Evolutionary conservation across 2,329 filamentous ascomycete species (phyloP), one percentile per base, ranked within the genome.

Genomic region (Colletotrichum tabaci): DNA sequence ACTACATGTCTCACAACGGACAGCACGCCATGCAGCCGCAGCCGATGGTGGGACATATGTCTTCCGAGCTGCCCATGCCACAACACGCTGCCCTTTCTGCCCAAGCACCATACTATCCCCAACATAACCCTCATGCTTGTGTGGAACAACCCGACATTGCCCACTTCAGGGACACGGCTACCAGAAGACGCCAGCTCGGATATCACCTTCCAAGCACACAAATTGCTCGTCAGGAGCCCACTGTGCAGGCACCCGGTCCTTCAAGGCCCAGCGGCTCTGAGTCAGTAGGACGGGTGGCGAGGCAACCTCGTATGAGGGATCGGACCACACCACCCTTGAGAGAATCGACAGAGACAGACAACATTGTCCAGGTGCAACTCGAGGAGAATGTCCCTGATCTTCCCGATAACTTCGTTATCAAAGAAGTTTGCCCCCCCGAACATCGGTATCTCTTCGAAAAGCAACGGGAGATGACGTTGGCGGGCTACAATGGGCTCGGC

Each of bases 401-500:
- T 5, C 61, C 60, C 13, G 74, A 74, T n/a, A 76, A 81, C 1
- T 81, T 84, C 26, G 79, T 75, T 2, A 80, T 89, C 53, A 85
- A 84, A 66, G 77, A 80, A 26, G 81, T 81, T 21, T 86, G 86
- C 35, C 85, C 85, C 1, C 81, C 84, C 2, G 84, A 88, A 44
- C 85, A 87, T 71, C 82, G 81, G 26, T 87, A 80, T 62, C 83
- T 90, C 42, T 85, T 89, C 60, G 80, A 86, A 35, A 82, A 86
- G n/a, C 82, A 87, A 15, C 84, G 83, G 76, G 76, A 83, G 30
- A 83, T 71, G 35, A 53, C 46, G 21, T 12, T 85, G 74, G 79
- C 83, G 18, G 75, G 83, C 23, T 81, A 84, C 62, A 87, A 87
- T 74, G 88, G 88, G 18, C 87, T 87, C 73, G 87, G 87, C 44